These are phyloP conservation scores for Phytopythium kandeliae DNA, from an alignment of 352 stramenopile species.

Conservation along the genomic window DNA sequence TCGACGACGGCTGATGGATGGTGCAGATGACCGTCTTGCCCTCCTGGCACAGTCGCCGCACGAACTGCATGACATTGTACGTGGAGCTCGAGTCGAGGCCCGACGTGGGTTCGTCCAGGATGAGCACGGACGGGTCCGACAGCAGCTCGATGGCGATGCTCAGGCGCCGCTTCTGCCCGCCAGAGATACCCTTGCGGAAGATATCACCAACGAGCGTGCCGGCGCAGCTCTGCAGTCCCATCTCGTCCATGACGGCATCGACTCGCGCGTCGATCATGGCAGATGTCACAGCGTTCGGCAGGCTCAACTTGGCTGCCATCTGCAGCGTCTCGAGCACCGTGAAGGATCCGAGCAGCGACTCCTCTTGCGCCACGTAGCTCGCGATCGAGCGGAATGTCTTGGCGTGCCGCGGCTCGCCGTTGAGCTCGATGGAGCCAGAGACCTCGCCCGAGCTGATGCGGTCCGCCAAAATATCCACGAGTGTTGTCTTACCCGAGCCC, in stretches of 20 bases:
- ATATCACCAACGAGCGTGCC: conserved; percentile 70
- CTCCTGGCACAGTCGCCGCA: conserved; percentile 23
- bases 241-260: conserved; percentile 43
- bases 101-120: conserved; percentile 76
- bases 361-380: conserved; percentile 67
- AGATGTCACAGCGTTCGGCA: conserved; percentile 26
- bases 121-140: conserved; percentile 59
- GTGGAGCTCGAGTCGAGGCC: conserved; percentile 44
- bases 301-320: conserved; percentile 54
- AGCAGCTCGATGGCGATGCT: conserved; percentile 79
- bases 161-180: conserved; percentile 74
- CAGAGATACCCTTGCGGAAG: conserved; percentile 68
- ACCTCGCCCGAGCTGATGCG: conserved; percentile 41
- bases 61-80: conserved; percentile 42
- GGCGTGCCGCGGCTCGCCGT: conserved; percentile 24
- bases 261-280: conserved; percentile 28
- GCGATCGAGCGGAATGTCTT: conserved; percentile 37
- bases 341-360: conserved; percentile 58
- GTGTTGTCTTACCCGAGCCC: conserved; percentile 51
- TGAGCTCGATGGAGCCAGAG: conserved; percentile 42
- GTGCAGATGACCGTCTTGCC: conserved; percentile 51
- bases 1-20: conserved; percentile 65
- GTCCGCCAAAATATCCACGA: conserved; percentile 59
- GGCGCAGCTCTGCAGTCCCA: conserved; percentile 36
- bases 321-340: conserved; percentile 59